Evolutionary conservation across 148 eudicot species (phyloP), one percentile per base, ranked within the genome.

Genomic region (Camellia japonica): DNA sequence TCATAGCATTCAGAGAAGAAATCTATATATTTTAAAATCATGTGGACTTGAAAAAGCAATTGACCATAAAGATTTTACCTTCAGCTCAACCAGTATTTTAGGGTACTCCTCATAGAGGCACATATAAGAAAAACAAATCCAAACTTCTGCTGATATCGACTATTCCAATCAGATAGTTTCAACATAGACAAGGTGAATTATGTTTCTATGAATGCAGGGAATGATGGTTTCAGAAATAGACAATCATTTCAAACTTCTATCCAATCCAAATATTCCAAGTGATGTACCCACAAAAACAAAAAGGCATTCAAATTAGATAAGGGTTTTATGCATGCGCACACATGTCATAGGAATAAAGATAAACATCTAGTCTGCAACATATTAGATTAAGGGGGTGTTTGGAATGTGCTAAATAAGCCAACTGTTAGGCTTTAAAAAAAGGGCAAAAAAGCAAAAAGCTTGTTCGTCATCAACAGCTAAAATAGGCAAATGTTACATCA

Each of bases 91-190:
- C 75, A 96, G 88, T 69, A 96, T 91, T 89, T 96, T 95, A 66
- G 89, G 65, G 92, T 85, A 85, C 89, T 91, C 87, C 95, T 91
- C 66, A 95, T 97, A 80, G 95, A 90, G 71, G 98, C 99, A 89
- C 86, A 96, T 77, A 93, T 93, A 47, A 96, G 87, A 83, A 96
- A 96, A 83, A 96, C 89, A 83, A 89, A 87, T 19, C 99, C 98
- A 84, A 92, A 96, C 86, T 94, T 96, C 77, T 91, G 76, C 74
- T 73, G 83, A 76, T 96, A 96, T 62, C 73, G 84, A 20, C 82
- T 85, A 86, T 93, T 96, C 98, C 97, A 91, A 65, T 92, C 92
- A 68, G 85, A 68, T 46, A 96, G 86, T 81, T 96, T 98, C 99
- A 93, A 89, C 56, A 79, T 20, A 62, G 51, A 70, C 30, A 16